phyloP scores from a whole-genome alignment of 371 early-diverging fungal species.

The Mucor mucedo region DNA sequence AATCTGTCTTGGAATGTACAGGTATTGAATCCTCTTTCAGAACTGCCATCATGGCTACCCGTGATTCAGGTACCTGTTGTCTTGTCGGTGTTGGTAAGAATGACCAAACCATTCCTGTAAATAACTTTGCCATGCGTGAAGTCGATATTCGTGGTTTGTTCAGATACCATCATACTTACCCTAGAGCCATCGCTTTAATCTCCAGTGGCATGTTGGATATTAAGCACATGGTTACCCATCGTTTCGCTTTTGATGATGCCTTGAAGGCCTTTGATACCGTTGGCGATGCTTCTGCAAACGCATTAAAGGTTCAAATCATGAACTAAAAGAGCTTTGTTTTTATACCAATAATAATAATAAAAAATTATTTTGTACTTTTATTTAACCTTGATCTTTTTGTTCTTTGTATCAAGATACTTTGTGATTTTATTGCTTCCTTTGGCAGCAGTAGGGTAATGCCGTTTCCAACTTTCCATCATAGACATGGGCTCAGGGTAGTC shows the following conservation, averaged over 20 bases:
- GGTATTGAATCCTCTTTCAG: conserved; percentile 52
- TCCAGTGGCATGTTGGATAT: conserved; percentile 41
- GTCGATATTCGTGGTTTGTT: conserved; percentile 51
- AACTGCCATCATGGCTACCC: conserved; percentile 49
- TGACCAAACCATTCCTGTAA: conserved; percentile 48
- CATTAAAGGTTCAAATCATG: conserved; percentile 51
- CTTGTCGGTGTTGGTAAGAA: conserved; percentile 56
- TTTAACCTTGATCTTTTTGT: background rate
- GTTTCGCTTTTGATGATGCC: conserved; percentile 49
- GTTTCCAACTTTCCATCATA: conserved; percentile 27
- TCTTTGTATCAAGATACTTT: conserved; percentile 4
- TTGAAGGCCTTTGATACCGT: conserved; percentile 49
- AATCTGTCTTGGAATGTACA: conserved; percentile 48
- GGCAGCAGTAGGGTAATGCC: conserved; percentile 12
- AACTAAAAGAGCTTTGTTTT: conserved; percentile 28
- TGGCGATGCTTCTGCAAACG: conserved; percentile 41
- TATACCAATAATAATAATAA: background rate
- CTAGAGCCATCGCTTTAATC: conserved; percentile 45
- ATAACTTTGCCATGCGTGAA: conserved; percentile 58
- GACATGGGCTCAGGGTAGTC: conserved; percentile 35
- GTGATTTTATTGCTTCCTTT: conserved; percentile 7
- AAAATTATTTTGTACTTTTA: background rate
- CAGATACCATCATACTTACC: conserved; percentile 53
- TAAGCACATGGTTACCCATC: conserved; percentile 48
- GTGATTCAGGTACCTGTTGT: conserved; percentile 48